Conservation (phyloP, 2,329 filamentous ascomycete genomes). For the Penicillium sp. region DNA sequence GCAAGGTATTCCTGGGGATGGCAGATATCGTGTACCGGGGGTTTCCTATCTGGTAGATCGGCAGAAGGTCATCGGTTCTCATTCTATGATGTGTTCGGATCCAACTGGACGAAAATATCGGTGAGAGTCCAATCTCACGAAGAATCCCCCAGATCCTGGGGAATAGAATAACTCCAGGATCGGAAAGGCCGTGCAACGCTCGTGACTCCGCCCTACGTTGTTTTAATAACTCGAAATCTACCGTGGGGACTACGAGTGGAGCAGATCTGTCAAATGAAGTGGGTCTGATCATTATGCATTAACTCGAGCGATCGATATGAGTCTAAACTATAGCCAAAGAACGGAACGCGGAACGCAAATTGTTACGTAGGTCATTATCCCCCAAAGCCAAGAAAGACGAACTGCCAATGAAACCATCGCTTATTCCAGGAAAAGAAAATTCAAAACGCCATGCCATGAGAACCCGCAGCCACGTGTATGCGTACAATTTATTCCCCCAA, state of each 20-base stretch:
- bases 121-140: not conserved
- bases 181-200: not conserved
- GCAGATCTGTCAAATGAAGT: slow-evolving; percentile 22
- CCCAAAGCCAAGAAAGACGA: slow-evolving; percentile 6
- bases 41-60: slow-evolving; percentile 1
- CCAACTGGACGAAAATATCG: not conserved
- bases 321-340: slow-evolving; percentile 18
- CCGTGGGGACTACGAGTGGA: slow-evolving; percentile 10
- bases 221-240: not conserved
- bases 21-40: not conserved
- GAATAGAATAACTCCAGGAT: not conserved
- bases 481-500: slow-evolving; percentile 5
- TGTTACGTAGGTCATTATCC: slow-evolving; percentile 12
- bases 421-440: slow-evolving; percentile 4
- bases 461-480: slow-evolving; percentile 16
- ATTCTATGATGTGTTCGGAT: not conserved
- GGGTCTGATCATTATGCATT: slow-evolving; percentile 22
- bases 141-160: not conserved
- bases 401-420: slow-evolving; percentile 12
- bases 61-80: not conserved
- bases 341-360: not conserved
- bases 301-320: slow-evolving; percentile 21
- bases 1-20: not conserved
- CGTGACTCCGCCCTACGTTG: not conserved
- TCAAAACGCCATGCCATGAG: slow-evolving; percentile 29